These are phyloP conservation scores for Isabelozyma heimii DNA, from an alignment of 805 yeast species.

Conservation along the genomic window DNA sequence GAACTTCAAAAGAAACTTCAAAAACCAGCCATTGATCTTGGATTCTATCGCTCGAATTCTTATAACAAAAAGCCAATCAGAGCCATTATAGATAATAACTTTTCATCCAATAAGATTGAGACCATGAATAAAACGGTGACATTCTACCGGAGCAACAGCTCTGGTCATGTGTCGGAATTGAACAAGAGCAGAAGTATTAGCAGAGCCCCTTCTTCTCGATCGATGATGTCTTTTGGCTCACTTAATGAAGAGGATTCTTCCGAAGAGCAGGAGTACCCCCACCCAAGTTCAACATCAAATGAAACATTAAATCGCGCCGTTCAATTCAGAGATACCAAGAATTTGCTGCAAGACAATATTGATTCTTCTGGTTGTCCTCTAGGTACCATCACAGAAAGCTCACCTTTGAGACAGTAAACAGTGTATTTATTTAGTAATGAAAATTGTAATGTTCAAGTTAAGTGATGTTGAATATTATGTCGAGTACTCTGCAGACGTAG, in stretches of 20 bases:
- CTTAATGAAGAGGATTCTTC: slow-evolving; percentile 19
- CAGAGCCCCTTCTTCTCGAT: slow-evolving; percentile 27
- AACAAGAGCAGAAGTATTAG: slow-evolving; percentile 17
- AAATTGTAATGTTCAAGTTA: too few relatives aligned
- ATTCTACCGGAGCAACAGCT: slow-evolving; percentile 29
- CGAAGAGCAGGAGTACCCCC: slow-evolving; percentile 15
- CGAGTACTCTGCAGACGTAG: too few relatives aligned
- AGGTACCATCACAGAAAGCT: slow-evolving; percentile 18
- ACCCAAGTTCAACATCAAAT: background rate
- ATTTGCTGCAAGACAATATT: background rate
- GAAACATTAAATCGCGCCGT: background rate
- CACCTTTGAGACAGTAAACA: background rate
- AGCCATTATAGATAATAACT: slow-evolving; percentile 18
- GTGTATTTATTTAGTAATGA: too few relatives aligned
- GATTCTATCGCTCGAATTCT: slow-evolving; percentile 34
- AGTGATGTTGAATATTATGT: too few relatives aligned
- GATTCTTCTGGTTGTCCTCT: slow-evolving; percentile 3
- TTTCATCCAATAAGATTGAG: slow-evolving; percentile 31
- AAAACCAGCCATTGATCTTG: slow-evolving; percentile 1
- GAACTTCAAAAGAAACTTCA: slow-evolving; percentile 5
- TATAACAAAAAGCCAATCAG: slow-evolving; percentile 36
- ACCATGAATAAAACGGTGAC: slow-evolving; percentile 41
- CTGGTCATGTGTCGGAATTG: slow-evolving; percentile 10
- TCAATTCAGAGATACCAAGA: background rate
- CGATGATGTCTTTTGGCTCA: slow-evolving; percentile 25